A percentile compares a stretch with the other conserved stretches of the same genome.
Conservation (phyloP, 352 stramenopile genomes). For the Pythium pyrilobum region DNA sequence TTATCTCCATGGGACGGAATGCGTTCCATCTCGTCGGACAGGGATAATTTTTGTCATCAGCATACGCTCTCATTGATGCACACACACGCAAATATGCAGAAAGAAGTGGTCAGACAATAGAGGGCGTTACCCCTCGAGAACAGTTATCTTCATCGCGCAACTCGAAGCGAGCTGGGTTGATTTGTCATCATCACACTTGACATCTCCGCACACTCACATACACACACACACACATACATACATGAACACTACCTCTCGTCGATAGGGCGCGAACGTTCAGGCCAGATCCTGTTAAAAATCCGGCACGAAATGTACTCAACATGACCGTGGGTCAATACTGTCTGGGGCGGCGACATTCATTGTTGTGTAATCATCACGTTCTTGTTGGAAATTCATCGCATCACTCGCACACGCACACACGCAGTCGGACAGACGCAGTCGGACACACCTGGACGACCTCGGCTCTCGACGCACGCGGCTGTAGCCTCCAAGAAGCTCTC, state of each 20-base stretch:
- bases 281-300: slow-evolving; percentile 79
- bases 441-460: no score
- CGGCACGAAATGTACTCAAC: slow-evolving; percentile 80
- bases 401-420: slow-evolving; percentile 8
- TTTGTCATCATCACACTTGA: slow-evolving; percentile 87
- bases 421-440: background rate
- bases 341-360: slow-evolving; percentile 88
- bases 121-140: slow-evolving; percentile 87
- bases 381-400: slow-evolving; percentile 19
- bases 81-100: slow-evolving; percentile 10
- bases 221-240: slow-evolving; percentile 22
- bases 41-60: slow-evolving; percentile 87
- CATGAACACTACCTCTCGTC: background rate
- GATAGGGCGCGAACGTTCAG: slow-evolving; percentile 61
- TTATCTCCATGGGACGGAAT: slow-evolving; percentile 82
- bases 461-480: no score
- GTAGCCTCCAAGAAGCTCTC: slow-evolving; percentile 1
- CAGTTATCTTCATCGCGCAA: slow-evolving; percentile 85
- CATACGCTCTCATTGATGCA: slow-evolving; percentile 36
- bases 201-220: slow-evolving; percentile 11
- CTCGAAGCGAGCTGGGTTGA: slow-evolving; percentile 88
- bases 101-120: slow-evolving; percentile 72
- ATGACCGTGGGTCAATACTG: slow-evolving; percentile 72
- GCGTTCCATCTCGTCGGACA: slow-evolving; percentile 82
- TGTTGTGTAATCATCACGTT: slow-evolving; percentile 85